A percentile compares a stretch with the other conserved stretches of the same genome.
These are phyloP conservation scores for Bacidia gigantensis DNA, from an alignment of 495 filamentous ascomycete genomes.

Conservation along the genomic window DNA sequence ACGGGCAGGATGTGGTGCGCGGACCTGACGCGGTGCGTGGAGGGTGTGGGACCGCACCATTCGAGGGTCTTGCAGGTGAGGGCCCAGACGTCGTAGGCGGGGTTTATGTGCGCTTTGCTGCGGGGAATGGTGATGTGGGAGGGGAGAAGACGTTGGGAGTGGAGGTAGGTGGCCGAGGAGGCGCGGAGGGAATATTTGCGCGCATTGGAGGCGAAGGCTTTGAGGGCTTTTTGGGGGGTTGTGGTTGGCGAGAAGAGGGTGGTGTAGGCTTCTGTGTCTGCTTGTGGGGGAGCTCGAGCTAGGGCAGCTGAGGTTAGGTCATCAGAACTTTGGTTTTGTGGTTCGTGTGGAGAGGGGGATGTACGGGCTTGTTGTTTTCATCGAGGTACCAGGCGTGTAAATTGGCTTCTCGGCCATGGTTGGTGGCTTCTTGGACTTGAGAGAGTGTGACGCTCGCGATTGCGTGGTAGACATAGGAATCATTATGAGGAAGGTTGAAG, in stretches of 20 bases:
- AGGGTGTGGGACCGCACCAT: slow-evolving; percentile 37
- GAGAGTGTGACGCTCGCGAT: slow-evolving; percentile 35
- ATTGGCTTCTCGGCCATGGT: slow-evolving; percentile 29
- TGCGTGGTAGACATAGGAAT: slow-evolving; percentile 46
- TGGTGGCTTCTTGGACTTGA: slow-evolving; percentile 39
- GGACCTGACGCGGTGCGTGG: slow-evolving; percentile 24
- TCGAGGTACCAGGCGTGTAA: slow-evolving; percentile 31
- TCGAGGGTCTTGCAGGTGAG: slow-evolving; percentile 33
- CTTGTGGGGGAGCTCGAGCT: slow-evolving; percentile 31
- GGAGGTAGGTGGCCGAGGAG: slow-evolving; percentile 35
- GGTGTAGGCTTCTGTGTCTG: slow-evolving; percentile 45
- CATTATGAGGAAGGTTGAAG: slow-evolving; percentile 34
- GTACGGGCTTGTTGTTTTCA: slow-evolving; percentile 22
- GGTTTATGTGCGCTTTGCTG: slow-evolving; percentile 34
- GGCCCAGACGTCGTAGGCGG: slow-evolving; percentile 42
- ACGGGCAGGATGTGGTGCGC: slow-evolving; percentile 45
- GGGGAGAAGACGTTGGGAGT: slow-evolving; percentile 25
- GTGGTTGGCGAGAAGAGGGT: slow-evolving; percentile 39
- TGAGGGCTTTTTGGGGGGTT: slow-evolving; percentile 37
- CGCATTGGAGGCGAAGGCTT: slow-evolving; percentile 39
- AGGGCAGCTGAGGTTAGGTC: slow-evolving; percentile 6
- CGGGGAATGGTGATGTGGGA: slow-evolving; percentile 25
- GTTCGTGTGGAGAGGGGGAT: slow-evolving; percentile 5
- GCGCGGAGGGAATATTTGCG: slow-evolving; percentile 40
- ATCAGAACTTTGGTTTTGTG: slow-evolving; percentile 9